Evolutionary conservation across 1,139 yeast species (phyloP).

Genomic region (Geotrichum fermentans): DNA sequence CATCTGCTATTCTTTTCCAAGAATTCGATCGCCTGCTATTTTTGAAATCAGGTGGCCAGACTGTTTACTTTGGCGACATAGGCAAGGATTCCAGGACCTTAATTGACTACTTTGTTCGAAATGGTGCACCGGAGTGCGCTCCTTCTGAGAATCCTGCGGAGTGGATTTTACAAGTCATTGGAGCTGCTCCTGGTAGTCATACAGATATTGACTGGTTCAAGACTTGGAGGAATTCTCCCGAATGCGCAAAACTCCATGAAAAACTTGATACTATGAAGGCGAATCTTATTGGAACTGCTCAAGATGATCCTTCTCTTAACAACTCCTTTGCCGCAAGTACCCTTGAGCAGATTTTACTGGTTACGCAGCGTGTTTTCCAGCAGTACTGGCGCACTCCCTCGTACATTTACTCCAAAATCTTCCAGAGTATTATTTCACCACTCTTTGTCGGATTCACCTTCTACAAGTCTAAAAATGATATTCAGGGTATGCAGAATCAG

Average conservation of each 20-base stretch:
- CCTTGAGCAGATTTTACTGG: slow-evolving; percentile 48
- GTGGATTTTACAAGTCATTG: slow-evolving; percentile 76
- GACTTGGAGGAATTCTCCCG: slow-evolving; percentile 60
- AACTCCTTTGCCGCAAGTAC: slow-evolving; percentile 42
- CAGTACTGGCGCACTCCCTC: slow-evolving; percentile 75
- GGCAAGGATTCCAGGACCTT: slow-evolving; percentile 59
- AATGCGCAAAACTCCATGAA: slow-evolving; percentile 42
- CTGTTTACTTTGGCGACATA: slow-evolving; percentile 76
- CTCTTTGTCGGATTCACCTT: slow-evolving; percentile 73
- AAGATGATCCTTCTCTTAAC: slow-evolving; percentile 17
- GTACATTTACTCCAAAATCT: slow-evolving; percentile 62
- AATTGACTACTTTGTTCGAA: slow-evolving; percentile 60
- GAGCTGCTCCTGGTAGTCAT: slow-evolving; percentile 73
- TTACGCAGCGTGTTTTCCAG: slow-evolving; percentile 49
- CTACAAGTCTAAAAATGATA: slow-evolving; percentile 58
- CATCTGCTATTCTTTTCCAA: slow-evolving; percentile 70
- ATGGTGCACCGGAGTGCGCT: slow-evolving; percentile 66
- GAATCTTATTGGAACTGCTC: slow-evolving; percentile 25
- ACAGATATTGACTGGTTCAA: slow-evolving; percentile 61
- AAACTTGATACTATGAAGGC: slow-evolving; percentile 30
- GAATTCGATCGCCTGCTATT: slow-evolving; percentile 73
- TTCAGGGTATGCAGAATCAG: slow-evolving; percentile 44
- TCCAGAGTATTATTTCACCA: slow-evolving; percentile 49
- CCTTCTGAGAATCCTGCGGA: slow-evolving; percentile 72
- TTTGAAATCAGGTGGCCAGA: slow-evolving; percentile 67